Base-by-base conservation (phyloP, 202 grass and related monocot species). In the Hordeum pubiflorum region DNA sequence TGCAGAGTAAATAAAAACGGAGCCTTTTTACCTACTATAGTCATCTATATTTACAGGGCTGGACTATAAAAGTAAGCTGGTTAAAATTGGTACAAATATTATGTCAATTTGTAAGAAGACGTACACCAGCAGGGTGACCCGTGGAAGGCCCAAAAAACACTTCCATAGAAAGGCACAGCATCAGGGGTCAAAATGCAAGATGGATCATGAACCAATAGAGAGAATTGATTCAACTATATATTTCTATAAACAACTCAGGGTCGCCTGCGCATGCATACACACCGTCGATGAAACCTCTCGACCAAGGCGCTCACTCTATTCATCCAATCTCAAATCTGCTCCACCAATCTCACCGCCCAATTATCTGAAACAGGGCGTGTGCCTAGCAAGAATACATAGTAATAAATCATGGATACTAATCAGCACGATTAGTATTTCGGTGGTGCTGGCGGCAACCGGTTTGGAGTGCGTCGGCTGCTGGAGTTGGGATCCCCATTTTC, bases 401-500 rank as follows among this genome's bases (percentile, higher is more conserved):
- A 61, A 21, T 59, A 52, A n/a, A 52, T 59, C 74, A 79, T 74
- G 33, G 37, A 77, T 76, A 85, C 82, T 71, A 85, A 91, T 88
- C 74, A 88, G 69, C 78, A 58, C 18, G 59, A 84, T 81, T 85
- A 91, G 79, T 94, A 89, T 83, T 34, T 93, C 15, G 96, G 96
- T 55, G 92, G 96, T 0, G 90, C 85, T 63, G 96, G 96, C 34
- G 96, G 89, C 83, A 99, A 75, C 79, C 96, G 79, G 79, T 93
- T 96, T 4, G 96, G 92, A 0, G 96, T 96, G 41, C 96, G 96
- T 23, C 92, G 85, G 75, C 96, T 97, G 65, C 75, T 79, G 1
- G 94, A 94, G 68, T 90, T 93, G 11, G 91, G 76, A 68, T 99
- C 96, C 14, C 96, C 92, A 12, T 99, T 99, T 82, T 99, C 89